phyloP scores from a whole-genome alignment of 2,329 filamentous ascomycete genomes.

The Fusarium palustre region DNA sequence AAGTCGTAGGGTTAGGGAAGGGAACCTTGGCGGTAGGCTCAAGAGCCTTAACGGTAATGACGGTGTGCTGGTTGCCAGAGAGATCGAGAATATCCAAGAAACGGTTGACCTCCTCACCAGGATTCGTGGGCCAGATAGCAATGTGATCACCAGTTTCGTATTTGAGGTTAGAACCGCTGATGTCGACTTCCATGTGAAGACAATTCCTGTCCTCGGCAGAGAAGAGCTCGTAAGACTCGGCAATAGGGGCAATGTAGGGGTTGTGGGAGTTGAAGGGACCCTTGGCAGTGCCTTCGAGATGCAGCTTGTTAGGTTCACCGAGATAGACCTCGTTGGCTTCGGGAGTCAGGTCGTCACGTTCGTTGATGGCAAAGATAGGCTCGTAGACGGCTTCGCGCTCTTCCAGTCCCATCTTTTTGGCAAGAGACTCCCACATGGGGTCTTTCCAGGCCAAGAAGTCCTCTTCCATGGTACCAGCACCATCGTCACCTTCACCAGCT shows the following conservation, averaged over 20 bases:
- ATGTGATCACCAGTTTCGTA: slow-evolving; percentile 99
- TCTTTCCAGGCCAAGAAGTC: slow-evolving; percentile 99
- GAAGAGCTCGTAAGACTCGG: slow-evolving; percentile 92
- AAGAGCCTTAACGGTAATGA: slow-evolving; percentile 89
- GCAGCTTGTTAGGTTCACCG: slow-evolving; percentile 95
- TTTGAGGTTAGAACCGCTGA: slow-evolving; percentile 86
- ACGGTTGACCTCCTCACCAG: slow-evolving; percentile 90
- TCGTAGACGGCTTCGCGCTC: slow-evolving; percentile 98
- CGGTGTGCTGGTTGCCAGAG: slow-evolving; percentile 78
- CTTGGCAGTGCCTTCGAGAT: slow-evolving; percentile 84
- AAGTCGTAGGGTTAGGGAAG: slow-evolving; percentile 96
- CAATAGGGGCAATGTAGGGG: slow-evolving; percentile 94
- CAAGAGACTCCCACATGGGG: slow-evolving; percentile 93
- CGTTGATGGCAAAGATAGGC: slow-evolving; percentile 85
- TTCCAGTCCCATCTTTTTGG: slow-evolving; percentile 86
- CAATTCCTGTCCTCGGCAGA: slow-evolving; percentile 91
- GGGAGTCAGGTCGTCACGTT: slow-evolving; percentile 77
- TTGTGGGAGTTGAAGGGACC: slow-evolving; percentile 97
- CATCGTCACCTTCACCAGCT: slow-evolving; percentile 96
- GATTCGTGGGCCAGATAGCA: slow-evolving; percentile 96
- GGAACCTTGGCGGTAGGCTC: slow-evolving; percentile 97
- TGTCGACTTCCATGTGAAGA: slow-evolving; percentile 93
- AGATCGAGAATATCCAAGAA: slow-evolving; percentile 85
- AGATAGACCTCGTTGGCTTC: slow-evolving; percentile 89
- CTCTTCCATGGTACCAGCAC: slow-evolving; percentile 99